These are phyloP conservation scores for Sphagnum tenellum DNA, from an alignment of 225 moss, liverwort and hornwort genomes.

Conservation along the genomic window DNA sequence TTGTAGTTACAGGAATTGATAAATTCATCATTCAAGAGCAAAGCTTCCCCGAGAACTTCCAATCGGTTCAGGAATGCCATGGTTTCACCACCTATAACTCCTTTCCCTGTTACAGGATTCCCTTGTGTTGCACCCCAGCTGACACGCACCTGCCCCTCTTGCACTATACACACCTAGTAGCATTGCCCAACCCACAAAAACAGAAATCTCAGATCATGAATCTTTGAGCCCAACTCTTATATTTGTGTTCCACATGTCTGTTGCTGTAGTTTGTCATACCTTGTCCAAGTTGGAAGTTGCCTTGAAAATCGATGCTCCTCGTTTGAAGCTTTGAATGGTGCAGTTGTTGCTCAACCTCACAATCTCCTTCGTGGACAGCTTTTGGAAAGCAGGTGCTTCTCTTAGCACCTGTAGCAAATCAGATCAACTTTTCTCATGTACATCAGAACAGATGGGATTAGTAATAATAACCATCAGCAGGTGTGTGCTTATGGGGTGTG, in stretches of 20 bases:
- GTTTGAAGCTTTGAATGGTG: slow-evolving; percentile 40
- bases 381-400: slow-evolving; percentile 67
- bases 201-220: too few relatives aligned
- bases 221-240: too few relatives aligned
- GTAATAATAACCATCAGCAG: too few relatives aligned
- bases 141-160: slow-evolving; percentile 93
- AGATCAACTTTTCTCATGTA: too few relatives aligned
- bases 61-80: slow-evolving; percentile 78
- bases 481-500: too few relatives aligned
- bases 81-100: slow-evolving; percentile 58
- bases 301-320: slow-evolving; percentile 70
- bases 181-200: slow-evolving; percentile 10
- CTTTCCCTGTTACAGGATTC: slow-evolving; percentile 52
- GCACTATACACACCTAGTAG: slow-evolving; percentile 55
- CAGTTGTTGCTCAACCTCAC: slow-evolving; percentile 61
- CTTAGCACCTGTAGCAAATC: slow-evolving; percentile 45
- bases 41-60: slow-evolving; percentile 82
- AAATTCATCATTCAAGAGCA: slow-evolving; percentile 78
- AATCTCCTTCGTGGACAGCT: slow-evolving; percentile 65
- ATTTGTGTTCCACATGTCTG: too few relatives aligned
- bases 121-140: slow-evolving; percentile 65
- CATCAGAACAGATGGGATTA: too few relatives aligned
- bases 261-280: slow-evolving; percentile 15
- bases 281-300: slow-evolving; percentile 62
- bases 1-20: slow-evolving; percentile 76